Percentiles rank a stretch among this genome's conserved stretches.
These are phyloP conservation scores for Tylopilus rubrobrunneus DNA, from an alignment of 768 basidiomycete genomes.

Conservation along the genomic window DNA sequence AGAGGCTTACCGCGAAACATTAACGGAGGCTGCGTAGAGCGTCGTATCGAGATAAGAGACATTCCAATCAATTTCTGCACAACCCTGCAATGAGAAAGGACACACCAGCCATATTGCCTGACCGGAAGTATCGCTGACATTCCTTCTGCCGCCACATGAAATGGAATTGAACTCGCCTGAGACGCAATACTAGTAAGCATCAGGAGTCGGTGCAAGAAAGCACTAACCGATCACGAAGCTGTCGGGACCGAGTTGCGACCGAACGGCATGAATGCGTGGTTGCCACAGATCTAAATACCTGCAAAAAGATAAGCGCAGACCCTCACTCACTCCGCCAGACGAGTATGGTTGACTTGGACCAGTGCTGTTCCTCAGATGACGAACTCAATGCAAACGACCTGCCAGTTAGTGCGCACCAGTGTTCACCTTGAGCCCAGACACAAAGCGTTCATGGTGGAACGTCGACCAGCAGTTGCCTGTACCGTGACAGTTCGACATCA, in stretches of 20 bases:
- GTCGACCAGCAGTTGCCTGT: no score
- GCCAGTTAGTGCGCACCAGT: no score
- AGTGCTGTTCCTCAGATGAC: not conserved
- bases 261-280: conserved; percentile 45
- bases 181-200: not conserved
- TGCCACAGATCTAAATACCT: conserved; percentile 57
- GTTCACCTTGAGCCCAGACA: no score
- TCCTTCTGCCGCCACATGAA: conserved; percentile 47
- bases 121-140: conserved; percentile 39
- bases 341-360: conserved; percentile 48
- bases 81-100: not conserved
- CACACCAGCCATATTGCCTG: conserved; percentile 52
- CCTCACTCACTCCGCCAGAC: conserved; percentile 39
- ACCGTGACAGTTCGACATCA: no score
- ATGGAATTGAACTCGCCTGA: conserved; percentile 55
- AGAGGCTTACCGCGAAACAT: conserved; percentile 40
- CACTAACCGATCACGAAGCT: conserved; percentile 44
- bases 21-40: conserved; percentile 35
- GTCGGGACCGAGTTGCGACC: conserved; percentile 45
- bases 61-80: no score
- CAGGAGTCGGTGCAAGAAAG: not conserved
- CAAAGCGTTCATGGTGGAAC: no score
- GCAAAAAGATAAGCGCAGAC: not conserved
- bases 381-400: no score
- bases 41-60: conserved; percentile 9